Evolutionary conservation across 1,284 basidiomycete species (phyloP), one percentile per base, ranked within the genome.

Genomic region (Volvariella volvacea): DNA sequence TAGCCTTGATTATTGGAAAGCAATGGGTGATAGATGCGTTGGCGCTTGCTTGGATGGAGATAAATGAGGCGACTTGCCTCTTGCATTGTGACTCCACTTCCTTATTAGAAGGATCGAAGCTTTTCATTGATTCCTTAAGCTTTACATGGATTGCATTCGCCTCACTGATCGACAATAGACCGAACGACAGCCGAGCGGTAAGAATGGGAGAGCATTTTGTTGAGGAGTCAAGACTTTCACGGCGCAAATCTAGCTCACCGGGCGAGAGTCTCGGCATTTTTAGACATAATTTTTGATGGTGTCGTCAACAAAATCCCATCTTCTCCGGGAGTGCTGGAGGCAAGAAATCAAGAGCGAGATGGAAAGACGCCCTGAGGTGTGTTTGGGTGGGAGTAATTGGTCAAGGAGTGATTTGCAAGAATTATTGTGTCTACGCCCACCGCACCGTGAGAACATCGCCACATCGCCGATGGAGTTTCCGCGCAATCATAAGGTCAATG

Each of bases 51-150:
- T 22, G 15, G 19, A 15, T 28, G 9, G 44, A 34, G 22, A 22
- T 30, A 34, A 28, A 31, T 2, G 25, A n/a, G n/a, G n/a, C n/a
- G n/a, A 60, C 86, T 65, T 62, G 92, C 92, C 80, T 83, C 66
- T 88, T 88, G 55, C 92, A 75, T 59, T 82, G 78, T 50, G 83
- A 82, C 55, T 95, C 92, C 39, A 92, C 80, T 49, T 92, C 87
- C 58, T 73, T 84, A 50, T 88, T 81, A 75, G 84, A 91, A 39
- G 89, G 87, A 46, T 87, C 80, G 48, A 76, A 78, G 41, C 67
- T 71, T 60, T 81, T 84, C 44, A 92, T 68, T 45, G 79, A 65
- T 51, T 83, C 80, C 63, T 87, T 88, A 48, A 88, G 62, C 37
- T 68, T 70, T 58, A 82, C 78, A 50, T 85, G 76, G 51, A 81